Base-by-base conservation (phyloP, 2,329 filamentous ascomycete genomes). In the Xylaria sp. region DNA sequence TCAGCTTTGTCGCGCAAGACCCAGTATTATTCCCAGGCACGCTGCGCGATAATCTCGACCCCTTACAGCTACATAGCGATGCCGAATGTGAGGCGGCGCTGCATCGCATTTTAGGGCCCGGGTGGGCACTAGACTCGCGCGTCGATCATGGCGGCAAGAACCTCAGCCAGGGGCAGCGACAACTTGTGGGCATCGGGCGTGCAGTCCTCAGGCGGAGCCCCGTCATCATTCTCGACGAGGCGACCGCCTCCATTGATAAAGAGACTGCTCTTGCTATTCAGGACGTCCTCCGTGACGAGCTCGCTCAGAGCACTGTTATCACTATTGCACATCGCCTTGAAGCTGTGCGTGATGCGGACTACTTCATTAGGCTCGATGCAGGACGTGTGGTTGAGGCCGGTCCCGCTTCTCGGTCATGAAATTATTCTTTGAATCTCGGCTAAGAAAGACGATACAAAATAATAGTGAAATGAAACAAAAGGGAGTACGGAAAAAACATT, bases 251-350 rank as follows among this genome's bases (percentile, higher is more conserved):
- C 0, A 89, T 90, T 57, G 88, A 90, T 63, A 82, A 83, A 53
- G 82, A 80, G 63, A 90, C 88, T 0, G 88, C 88, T 0, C 80
- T 81, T 22, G 81, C 82, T 25, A 88, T 90, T 63, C 87, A 90
- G 76, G 79, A 84, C 15, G 80, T 90, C 2, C 73, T 90, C 44
- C 77, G 87, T 3, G 81, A 84, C 27, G 87, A 89, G 73, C 79
- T 90, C 50, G 73, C 75, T 3, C 67, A 81, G 15, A 88, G 85
- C 70, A 90, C 88, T 0, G 87, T 90, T 1, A 87, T 90, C 47
- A 89, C 88, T 0, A 89, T 90, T 74, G 88, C 88, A n/a, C 88
- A 90, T 75, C 82, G 88, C 1, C 78, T 89, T 1, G 86, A 89
- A 75, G 89, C 88, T 0, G 89, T 91, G 10, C 81, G 82, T 69